A percentile compares a stretch with the other conserved stretches of the same genome.
Evolutionary conservation across 495 filamentous ascomycete genomes (phyloP).

Genomic region (Bombardia bombarda): DNA sequence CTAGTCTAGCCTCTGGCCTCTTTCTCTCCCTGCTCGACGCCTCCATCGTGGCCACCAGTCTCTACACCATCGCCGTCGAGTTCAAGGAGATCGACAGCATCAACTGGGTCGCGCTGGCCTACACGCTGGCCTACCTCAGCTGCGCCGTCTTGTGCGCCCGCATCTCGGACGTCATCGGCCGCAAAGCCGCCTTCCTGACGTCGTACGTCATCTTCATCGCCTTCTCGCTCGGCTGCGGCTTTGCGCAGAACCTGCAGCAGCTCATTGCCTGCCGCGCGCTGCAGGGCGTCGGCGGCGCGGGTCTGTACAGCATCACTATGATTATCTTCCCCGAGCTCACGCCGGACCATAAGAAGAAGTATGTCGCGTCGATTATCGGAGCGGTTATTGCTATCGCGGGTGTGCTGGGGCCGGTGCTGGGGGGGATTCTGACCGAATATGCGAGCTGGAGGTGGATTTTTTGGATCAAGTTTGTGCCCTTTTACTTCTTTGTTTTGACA

Average conservation of each 20-base stretch:
- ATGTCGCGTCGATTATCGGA: constrained; percentile 26
- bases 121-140: constrained; percentile 37
- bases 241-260: constrained; percentile 33
- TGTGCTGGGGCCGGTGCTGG: constrained; percentile 52
- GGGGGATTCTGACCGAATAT: constrained; percentile 53
- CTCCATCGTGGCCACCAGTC: constrained; percentile 39
- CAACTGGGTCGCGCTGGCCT: constrained; percentile 41
- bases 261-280: constrained; percentile 37
- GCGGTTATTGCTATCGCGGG: constrained; percentile 23
- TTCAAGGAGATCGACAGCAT: constrained; percentile 25
- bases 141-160: constrained; percentile 41
- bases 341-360: constrained; percentile 25
- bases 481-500: neutral
- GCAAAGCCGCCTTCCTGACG: constrained; percentile 35
- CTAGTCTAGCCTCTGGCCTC: constrained; percentile 1
- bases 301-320: constrained; percentile 42
- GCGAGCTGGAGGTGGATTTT: constrained; percentile 61
- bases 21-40: constrained; percentile 24
- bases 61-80: constrained; percentile 35
- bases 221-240: constrained; percentile 49
- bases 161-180: constrained; percentile 46
- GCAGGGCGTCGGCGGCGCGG: constrained; percentile 39
- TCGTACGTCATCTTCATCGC: constrained; percentile 44
- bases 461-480: constrained; percentile 51
- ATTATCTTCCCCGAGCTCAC: constrained; percentile 46